A percentile compares a stretch with the other conserved stretches of the same genome.
Evolutionary conservation across 176 grass and related monocot species (phyloP).

Genomic region (Saccharum spontaneum): DNA sequence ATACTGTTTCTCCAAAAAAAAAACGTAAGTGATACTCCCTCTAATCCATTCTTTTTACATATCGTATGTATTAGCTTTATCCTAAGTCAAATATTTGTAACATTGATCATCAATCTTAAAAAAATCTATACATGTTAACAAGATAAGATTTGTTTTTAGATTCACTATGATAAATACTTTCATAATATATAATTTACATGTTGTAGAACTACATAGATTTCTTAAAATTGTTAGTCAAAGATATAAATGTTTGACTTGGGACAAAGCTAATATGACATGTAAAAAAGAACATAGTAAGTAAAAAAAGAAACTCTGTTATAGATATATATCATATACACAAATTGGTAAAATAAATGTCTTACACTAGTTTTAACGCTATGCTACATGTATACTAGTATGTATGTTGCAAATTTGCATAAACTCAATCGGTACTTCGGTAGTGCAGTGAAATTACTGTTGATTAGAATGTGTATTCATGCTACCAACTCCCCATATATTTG

Average conservation of each 20-base stretch:
- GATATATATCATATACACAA: neutral
- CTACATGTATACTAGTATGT: neutral
- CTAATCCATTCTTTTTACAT: neutral
- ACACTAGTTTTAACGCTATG: neutral
- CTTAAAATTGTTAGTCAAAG: neutral
- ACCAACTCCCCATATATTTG: neutral
- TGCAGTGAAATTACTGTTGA: neutral
- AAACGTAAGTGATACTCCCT: neutral
- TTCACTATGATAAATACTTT: neutral
- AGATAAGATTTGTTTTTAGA: neutral
- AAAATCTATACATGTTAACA: neutral
- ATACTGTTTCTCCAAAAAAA: too few species aligned
- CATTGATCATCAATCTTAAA: neutral
- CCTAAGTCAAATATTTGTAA: neutral
- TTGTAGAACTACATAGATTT: neutral
- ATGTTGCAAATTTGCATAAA: neutral
- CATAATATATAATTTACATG: neutral
- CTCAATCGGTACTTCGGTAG: neutral
- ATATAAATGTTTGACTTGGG: neutral
- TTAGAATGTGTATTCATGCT: constrained; percentile 12
- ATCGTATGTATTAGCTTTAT: neutral
- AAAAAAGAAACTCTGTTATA: too few species aligned
- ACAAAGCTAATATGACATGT: neutral
- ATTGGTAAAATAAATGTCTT: neutral
- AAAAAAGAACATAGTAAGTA: neutral